Base-by-base conservation (phyloP, 192 early-diverging fungal genomes). In the Rhizoclosmatium globosum region DNA sequence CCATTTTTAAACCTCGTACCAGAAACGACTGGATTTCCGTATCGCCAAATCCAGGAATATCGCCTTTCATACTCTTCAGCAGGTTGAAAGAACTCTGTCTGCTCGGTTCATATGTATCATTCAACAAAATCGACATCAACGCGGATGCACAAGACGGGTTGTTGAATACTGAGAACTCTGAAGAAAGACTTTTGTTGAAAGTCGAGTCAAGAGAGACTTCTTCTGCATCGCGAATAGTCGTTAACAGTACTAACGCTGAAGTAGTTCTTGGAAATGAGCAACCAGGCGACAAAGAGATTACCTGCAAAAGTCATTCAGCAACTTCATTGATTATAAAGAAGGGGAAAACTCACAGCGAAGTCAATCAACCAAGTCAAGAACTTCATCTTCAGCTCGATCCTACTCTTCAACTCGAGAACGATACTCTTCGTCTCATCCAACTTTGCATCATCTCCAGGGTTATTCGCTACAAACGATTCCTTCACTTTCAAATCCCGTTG, bases 81-180 rank as follows among this genome's bases (percentile, higher is more conserved):
- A 95, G 84, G 44, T 91, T 87, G 77, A 93, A 94, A 2, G 93
- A 92, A n/a, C 83, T 77, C 4, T 84, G 77, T 9, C 94, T 89
- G 76, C 93, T 96, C n/a, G 89, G 89, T 41, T 94, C 94, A 71
- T 92, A 95, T 1, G 91, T 81, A 66, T 85, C 81, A 60, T 82
- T 80, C 38, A 48, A 61, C 13, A 85, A 61, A 45, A 82, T 53
- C 15, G 74, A 68, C 15, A 77, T 38, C 56, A 85, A 60, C 31
- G 69, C 76, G 3, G 43, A 7, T 19, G 75, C 75, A 23, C 75
- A 65, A 17, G 75, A 4, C 7, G 70, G 7, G 46, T 59, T 74
- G 38, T 38, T 19, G 46, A 74, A 74, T 38, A 45, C 23, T 1
- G 7, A 59, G 41, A 68, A 77, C 64, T 77, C 47, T 42, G 47